Evolutionary conservation across 2,329 filamentous ascomycete genomes (phyloP), one percentile per base, ranked within the genome.

Genomic region (Metarhizium anisopliae): DNA sequence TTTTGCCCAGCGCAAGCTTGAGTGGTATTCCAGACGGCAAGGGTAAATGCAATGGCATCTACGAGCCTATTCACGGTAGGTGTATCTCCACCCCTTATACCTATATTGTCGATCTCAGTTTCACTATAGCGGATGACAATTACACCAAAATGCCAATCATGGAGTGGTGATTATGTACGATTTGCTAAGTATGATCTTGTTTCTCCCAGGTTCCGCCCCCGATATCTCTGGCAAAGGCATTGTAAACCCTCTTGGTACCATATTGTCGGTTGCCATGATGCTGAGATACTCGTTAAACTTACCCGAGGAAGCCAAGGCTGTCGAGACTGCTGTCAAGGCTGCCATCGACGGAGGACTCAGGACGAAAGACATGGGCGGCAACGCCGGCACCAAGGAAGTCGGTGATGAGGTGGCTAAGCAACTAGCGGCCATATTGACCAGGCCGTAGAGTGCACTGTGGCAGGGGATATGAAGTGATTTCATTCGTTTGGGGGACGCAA

Each of bases 221-320:
- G 92, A 97, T 67, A 97, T 97, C 66, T 90, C 89, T 2, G 92
- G 93, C 62, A 82, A 95, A 75, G 89, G 89, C 58, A 86, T 96
- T 63, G 91, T 96, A 66, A 71, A 74, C 78, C 93, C 93, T 40
- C 80, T 97, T 58, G 93, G 92, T 53, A 92, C 90, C 56, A 90
- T 97, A 61, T 82, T 97, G 50, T 96, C 91, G 14, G 81, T 95
- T 16, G 90, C 90, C 66, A 96, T 97, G 91, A 90, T 99, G 86
- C 81, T 96, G 67, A 87, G 90, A 68, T 97, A 96, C 79, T 96
- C 91, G 13, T 82, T 97, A 57, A 84, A 85, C 66, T 82, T 91
- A 62, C 84, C 87, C 35, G 79, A 83, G 52, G 86, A 96, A 72
- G 88, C 92, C 40, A 80, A 82, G 59, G 83, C 85, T 52, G 83